A percentile compares a stretch with the other conserved stretches of the same genome.
Evolutionary conservation across 179 eudicot species (phyloP).

Genomic region (Corrigiola litoralis): DNA sequence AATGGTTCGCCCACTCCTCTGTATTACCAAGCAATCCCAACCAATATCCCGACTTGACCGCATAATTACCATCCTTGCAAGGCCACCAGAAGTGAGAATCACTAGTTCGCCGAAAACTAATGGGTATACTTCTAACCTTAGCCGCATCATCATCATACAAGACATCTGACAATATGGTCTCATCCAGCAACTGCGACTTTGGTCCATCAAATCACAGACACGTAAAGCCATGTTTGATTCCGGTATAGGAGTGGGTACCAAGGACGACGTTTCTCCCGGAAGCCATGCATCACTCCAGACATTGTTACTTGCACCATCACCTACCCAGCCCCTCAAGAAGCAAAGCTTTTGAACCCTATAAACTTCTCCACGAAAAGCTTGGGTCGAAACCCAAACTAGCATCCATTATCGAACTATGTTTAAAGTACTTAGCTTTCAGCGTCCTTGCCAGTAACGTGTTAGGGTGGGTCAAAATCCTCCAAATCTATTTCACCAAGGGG

Average conservation of each 20-base stretch:
- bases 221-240: not conserved
- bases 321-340: not conserved
- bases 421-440: not conserved
- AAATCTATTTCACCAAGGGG: not conserved
- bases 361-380: not conserved
- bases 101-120: not conserved
- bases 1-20: not conserved
- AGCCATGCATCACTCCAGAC: not conserved
- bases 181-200: not conserved
- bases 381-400: not conserved
- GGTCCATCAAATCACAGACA: not conserved
- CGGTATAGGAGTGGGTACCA: not conserved
- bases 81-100: not conserved
- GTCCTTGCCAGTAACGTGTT: not conserved
- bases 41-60: not conserved
- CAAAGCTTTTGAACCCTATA: not conserved
- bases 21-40: not conserved
- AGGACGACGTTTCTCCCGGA: not conserved
- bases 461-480: not conserved
- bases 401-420: not conserved
- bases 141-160: not conserved
- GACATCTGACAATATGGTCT: not conserved
- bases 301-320: not conserved
- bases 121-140: not conserved
- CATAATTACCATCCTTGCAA: not conserved